A percentile compares a stretch with the other conserved stretches of the same genome.
Evolutionary conservation across 306 rosid species (phyloP).

Genomic region (Castanea mollissima): DNA sequence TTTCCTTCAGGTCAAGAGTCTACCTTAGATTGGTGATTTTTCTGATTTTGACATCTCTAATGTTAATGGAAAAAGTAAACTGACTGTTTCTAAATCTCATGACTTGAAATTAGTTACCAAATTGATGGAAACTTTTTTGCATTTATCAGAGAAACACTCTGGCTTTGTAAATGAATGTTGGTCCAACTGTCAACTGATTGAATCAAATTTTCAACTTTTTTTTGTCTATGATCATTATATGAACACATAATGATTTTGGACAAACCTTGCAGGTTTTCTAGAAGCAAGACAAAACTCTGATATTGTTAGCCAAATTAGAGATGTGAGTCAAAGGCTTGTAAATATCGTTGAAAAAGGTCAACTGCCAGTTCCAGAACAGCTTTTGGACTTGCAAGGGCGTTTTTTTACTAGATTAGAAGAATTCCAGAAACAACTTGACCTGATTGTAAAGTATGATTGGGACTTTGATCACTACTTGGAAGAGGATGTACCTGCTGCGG

Average conservation of each 20-base stretch:
- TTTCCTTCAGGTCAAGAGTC: slow-evolving; percentile 8
- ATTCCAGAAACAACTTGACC: slow-evolving; percentile 53
- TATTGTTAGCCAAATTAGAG: slow-evolving; percentile 34
- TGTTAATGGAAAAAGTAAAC: slow-evolving; percentile 17
- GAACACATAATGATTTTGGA: slow-evolving; percentile 2
- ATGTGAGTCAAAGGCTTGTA: slow-evolving; percentile 37
- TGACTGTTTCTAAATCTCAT: slow-evolving; percentile 14
- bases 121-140: slow-evolving; percentile 28
- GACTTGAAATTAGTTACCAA: slow-evolving; percentile 19
- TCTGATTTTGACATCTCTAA: slow-evolving; percentile 24
- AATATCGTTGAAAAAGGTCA: slow-evolving; percentile 41
- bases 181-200: slow-evolving; percentile 2
- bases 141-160: slow-evolving; percentile 31
- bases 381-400: slow-evolving; percentile 49
- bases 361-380: slow-evolving; percentile 34
- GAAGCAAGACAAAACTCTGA: slow-evolving; percentile 29
- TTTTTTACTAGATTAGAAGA: slow-evolving; percentile 43
- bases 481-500: slow-evolving; percentile 90
- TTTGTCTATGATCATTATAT: slow-evolving; percentile 14
- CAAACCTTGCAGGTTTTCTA: slow-evolving; percentile 16
- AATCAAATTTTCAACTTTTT: slow-evolving; percentile 5
- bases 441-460: slow-evolving; percentile 60
- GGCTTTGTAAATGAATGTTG: slow-evolving; percentile 40
- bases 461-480: slow-evolving; percentile 83
- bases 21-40: slow-evolving; percentile 19